Evolutionary conservation across 257 asterid genomes (phyloP).

Genomic region (Cordia subcordata): DNA sequence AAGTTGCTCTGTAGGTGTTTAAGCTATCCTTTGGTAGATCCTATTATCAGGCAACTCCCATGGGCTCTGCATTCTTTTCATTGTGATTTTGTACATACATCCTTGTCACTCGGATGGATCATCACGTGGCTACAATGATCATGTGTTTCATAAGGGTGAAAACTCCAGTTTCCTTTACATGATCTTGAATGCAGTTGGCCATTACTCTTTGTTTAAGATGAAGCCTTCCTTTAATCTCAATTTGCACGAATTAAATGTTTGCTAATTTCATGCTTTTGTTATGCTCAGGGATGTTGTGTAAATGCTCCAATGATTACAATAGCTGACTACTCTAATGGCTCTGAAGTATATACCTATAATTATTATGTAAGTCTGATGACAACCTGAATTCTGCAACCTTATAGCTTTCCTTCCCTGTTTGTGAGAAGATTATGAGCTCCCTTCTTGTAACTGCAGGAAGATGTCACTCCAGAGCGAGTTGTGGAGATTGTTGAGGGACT

Average conservation of each 20-base stretch:
- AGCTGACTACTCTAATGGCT: slow-evolving; percentile 93
- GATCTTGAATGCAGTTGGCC: no score
- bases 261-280: background rate
- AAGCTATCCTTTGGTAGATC: no score
- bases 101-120: no score
- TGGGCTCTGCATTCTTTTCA: no score
- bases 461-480: slow-evolving; percentile 72
- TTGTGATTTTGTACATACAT: no score
- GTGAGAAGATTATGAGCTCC: background rate
- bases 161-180: no score
- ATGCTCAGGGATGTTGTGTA: slow-evolving; percentile 75
- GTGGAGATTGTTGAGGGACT: slow-evolving; percentile 92
- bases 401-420: background rate
- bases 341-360: slow-evolving; percentile 84
- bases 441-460: slow-evolving; percentile 59
- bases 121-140: no score
- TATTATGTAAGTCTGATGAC: slow-evolving; percentile 57
- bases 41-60: no score
- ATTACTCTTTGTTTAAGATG: background rate
- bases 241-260: background rate
- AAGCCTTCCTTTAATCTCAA: background rate
- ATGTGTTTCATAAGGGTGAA: no score
- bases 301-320: slow-evolving; percentile 99
- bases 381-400: background rate
- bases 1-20: no score